Evolutionary conservation across 1,284 basidiomycete species (phyloP), one percentile per base, ranked within the genome.

Genomic region (Fomitopsis palustris): DNA sequence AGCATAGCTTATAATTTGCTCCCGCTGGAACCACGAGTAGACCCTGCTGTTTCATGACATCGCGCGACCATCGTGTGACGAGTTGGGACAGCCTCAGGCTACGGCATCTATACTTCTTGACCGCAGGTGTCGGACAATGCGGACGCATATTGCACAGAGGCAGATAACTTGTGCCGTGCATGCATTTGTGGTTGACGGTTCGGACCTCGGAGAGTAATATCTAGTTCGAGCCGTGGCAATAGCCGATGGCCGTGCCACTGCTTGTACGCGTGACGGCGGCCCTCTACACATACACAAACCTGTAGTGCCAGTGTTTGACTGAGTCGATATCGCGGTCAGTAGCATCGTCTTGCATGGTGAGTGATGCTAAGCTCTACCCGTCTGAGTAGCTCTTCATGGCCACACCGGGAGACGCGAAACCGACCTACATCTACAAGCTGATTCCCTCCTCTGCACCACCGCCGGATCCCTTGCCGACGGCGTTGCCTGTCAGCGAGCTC

Each of bases 371-470:
- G 31, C 6, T 33, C 31, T 37, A 9, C 10, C 3, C 35, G 16
- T 3, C 8, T 37, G 16, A 14, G 35, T 37, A 37, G 35, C 29
- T 8, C 8, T 10, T 27, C 9, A 49, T 56, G 58, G 53, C 51
- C 17, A 56, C 37, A 17, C 17, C 54, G 27, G 58, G 41, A n/a
- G 43, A 45, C 12, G 19, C 45, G 8, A 60, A 53, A 17, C 81
- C 78, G 3, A 75, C 70, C 12, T 81, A 80, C 67, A 64, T 84
- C 60, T 85, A 82, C 73, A 85, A 84, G 62, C 76, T 85, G 57
- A 70, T 83, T 17, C 75, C 77, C 10, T 64, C 72, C 25, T 70
- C 75, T 8, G 60, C 69, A 8, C 64, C 74, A 14, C 71, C 77
- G 4, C 77, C 80, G 1, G 65, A 70, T 1, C 69, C 69, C 9